Evolutionary conservation across 1,139 yeast species (phyloP).

Genomic region (Geotrichum carabidarum): DNA sequence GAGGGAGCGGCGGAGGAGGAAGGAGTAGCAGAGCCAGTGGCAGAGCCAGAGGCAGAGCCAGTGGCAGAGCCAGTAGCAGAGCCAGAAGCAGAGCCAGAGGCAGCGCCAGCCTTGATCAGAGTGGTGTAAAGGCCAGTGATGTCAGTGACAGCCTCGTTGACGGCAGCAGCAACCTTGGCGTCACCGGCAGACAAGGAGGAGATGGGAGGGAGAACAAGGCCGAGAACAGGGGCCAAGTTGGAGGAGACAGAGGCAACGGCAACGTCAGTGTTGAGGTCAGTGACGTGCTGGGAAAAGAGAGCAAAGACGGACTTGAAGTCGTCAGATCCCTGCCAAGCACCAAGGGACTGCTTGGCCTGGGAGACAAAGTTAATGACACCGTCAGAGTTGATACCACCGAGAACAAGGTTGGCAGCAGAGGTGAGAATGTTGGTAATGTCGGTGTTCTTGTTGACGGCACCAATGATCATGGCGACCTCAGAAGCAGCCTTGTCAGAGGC

Average conservation of each 20-base stretch:
- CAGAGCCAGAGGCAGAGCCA: neutral
- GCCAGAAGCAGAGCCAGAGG: neutral
- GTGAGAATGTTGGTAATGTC: constrained; percentile 19
- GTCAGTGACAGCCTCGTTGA: constrained; percentile 15
- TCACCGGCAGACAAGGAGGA: constrained; percentile 19
- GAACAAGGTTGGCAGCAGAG: constrained; percentile 19
- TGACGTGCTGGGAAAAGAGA: constrained; percentile 12
- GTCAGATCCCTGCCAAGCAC: constrained; percentile 19
- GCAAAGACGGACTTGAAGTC: constrained; percentile 19
- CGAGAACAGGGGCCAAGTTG: constrained; percentile 19
- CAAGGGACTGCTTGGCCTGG: constrained; percentile 20
- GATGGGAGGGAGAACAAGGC: constrained; percentile 18
- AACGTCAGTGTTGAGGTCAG: constrained; percentile 19
- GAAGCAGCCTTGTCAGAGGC: constrained; percentile 19
- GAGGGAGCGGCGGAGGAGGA: constrained; percentile 9
- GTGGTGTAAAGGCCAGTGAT: neutral
- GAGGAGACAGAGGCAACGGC: constrained; percentile 20
- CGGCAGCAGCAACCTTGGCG: constrained; percentile 20
- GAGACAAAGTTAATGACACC: constrained; percentile 18
- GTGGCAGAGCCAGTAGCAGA: neutral
- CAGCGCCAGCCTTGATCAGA: neutral
- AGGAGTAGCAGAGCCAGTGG: constrained; percentile 17
- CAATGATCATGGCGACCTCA: constrained; percentile 22
- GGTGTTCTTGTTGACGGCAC: constrained; percentile 17
- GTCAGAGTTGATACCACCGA: constrained; percentile 21